Evolutionary conservation across 352 stramenopile species (phyloP).

Genomic region (Pythium myriotylum): DNA sequence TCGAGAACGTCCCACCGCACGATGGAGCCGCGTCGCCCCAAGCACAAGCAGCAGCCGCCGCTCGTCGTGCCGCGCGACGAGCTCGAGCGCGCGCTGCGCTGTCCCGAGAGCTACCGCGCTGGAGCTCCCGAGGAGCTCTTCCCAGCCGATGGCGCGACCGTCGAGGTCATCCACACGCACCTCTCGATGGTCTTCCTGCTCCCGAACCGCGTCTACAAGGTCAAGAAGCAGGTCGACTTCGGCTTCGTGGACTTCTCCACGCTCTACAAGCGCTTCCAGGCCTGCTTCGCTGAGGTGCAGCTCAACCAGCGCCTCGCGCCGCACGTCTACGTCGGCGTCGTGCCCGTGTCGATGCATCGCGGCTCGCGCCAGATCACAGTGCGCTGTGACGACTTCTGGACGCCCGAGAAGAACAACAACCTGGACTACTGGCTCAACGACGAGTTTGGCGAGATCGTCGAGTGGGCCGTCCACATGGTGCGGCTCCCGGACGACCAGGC

Average conservation of each 20-base stretch:
- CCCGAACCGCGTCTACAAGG: conserved; percentile 63
- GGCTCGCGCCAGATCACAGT: conserved; percentile 52
- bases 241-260: conserved; percentile 76
- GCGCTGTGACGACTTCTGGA: conserved; percentile 70
- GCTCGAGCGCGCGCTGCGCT: conserved; percentile 46
- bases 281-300: conserved; percentile 69
- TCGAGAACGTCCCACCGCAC: not conserved
- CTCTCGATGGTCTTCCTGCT: conserved; percentile 76
- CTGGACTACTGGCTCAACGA: conserved; percentile 72
- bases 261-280: conserved; percentile 73
- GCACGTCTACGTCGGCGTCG: conserved; percentile 65
- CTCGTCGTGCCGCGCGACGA: conserved; percentile 45
- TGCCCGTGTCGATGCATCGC: conserved; percentile 68
- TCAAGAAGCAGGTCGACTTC: conserved; percentile 79
- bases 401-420: conserved; percentile 55
- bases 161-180: conserved; percentile 67
- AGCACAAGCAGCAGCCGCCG: conserved; percentile 65
- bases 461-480: conserved; percentile 79
- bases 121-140: conserved; percentile 8
- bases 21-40: conserved; percentile 66
- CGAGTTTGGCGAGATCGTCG: conserved; percentile 68
- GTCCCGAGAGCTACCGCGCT: conserved; percentile 39
- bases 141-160: not conserved
- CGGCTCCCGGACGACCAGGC: conserved; percentile 61
- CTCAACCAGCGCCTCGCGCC: conserved; percentile 72